phyloP scores from a whole-genome alignment of 257 asterid species.

The Catharanthus roseus region DNA sequence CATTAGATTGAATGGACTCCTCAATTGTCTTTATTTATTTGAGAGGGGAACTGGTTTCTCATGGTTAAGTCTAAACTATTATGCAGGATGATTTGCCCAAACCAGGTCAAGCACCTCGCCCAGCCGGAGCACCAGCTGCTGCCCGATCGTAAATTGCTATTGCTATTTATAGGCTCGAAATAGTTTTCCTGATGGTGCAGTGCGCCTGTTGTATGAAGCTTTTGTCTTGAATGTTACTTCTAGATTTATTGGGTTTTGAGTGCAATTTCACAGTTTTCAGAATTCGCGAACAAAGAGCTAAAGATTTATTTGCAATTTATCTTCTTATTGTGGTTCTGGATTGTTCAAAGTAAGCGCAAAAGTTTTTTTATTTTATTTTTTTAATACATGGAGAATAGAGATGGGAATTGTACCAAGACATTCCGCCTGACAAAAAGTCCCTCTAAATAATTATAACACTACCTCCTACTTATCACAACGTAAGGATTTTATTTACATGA shows the following conservation, averaged over 20 bases:
- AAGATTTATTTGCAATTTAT: not conserved
- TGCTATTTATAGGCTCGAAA: not conserved
- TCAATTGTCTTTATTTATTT: not conserved
- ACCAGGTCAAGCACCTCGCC: conserved; percentile 74
- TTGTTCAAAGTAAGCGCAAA: too few relatives aligned
- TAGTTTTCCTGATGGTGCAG: not conserved
- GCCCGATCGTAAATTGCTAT: not conserved
- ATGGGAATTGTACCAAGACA: too few relatives aligned
- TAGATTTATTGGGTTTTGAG: not conserved
- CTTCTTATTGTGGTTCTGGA: too few relatives aligned
- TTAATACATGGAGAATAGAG: too few relatives aligned
- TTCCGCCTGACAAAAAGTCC: too few relatives aligned
- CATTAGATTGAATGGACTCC: not conserved
- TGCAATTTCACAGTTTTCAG: not conserved
- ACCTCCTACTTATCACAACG: too few relatives aligned
- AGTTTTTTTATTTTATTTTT: too few relatives aligned
- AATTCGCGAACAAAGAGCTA: not conserved
- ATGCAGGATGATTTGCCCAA: conserved; percentile 71
- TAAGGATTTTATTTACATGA: too few relatives aligned
- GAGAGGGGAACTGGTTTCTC: not conserved
- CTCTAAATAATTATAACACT: too few relatives aligned
- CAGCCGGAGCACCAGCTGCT: conserved; percentile 60
- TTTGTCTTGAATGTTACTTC: conserved; percentile 1
- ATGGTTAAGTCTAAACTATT: not conserved
- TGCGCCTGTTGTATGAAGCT: not conserved